phyloP scores from a whole-genome alignment of 371 early-diverging fungal genomes.

The Mucor piriformis region DNA sequence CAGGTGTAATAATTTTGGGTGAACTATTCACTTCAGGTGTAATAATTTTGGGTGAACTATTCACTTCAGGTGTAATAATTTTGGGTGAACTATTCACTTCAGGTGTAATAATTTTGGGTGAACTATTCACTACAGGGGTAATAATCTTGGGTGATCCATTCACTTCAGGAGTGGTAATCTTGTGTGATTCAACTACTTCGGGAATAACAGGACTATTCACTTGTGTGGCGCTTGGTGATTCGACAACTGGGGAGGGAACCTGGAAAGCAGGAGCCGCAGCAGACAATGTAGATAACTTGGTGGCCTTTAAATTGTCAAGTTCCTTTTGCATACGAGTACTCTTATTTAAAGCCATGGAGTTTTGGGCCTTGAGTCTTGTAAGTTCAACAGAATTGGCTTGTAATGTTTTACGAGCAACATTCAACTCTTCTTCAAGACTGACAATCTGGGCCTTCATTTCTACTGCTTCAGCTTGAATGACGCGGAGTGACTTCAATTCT shows the following conservation, averaged over 20 bases:
- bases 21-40: too few species aligned
- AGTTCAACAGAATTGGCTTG: slow-evolving; percentile 12
- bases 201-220: background rate
- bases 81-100: too few species aligned
- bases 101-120: too few species aligned
- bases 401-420: background rate
- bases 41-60: too few species aligned
- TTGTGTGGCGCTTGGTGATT: background rate
- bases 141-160: too few species aligned
- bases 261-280: background rate
- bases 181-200: background rate
- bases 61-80: background rate
- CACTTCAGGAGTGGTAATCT: too few species aligned
- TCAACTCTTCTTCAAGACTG: slow-evolving; percentile 11
- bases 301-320: slow-evolving; percentile 7
- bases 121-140: too few species aligned
- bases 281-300: background rate
- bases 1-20: too few species aligned
- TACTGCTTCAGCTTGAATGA: slow-evolving; percentile 1
- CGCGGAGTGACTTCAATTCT: background rate
- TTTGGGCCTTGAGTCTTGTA: slow-evolving; percentile 20
- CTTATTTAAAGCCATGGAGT: slow-evolving; percentile 24
- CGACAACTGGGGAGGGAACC: background rate
- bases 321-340: slow-evolving; percentile 21
- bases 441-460: slow-evolving; percentile 7